Evolutionary conservation across 169 alveolate genomes (phyloP), one percentile per base, ranked within the genome.

Genomic region (Babesia divergens): DNA sequence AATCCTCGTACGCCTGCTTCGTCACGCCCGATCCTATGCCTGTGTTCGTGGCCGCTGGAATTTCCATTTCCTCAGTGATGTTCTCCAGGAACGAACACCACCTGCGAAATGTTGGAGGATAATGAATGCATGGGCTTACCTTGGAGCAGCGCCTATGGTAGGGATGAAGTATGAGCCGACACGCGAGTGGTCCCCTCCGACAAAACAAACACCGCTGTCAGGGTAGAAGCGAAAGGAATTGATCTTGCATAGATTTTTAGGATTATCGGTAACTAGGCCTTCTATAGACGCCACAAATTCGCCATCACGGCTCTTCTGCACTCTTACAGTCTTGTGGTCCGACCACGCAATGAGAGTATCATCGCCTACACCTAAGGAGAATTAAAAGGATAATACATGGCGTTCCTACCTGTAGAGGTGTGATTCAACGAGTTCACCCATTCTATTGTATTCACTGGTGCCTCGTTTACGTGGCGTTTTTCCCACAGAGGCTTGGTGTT

Each of bases 71-170:
- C 76, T 97, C 99, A 0, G 98, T 97, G 32, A 97, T 85, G 69
- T 91, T 94, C 68, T 97, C 99, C 50, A 97, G 79, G 90, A 95
- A 97, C 42, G 98, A 89, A 49, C 98, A 95, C 98, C 99, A 97
- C 26, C 88, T 80, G 53, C 26, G 35, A 29, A 14, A 13, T 18
- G 28, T 71, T 7, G 13, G n/a, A 9, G 14, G 6, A 43, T 26
- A 43, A 0, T 7, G 9, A 6, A 11, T 26, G 11, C 9, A 32
- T n/a, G n/a, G n/a, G 6, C 72, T n/a, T 80, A 80, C 90, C 80
- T 93, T 46, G 99, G 99, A 13, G 99, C 98, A 9, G 95, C 93
- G 2, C 98, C 99, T 35, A 97, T 75, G 62, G 84, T 79, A 14
- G 99, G 99, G 7, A 95, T 84, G 76, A 93, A 97, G 83, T 92